phyloP scores from a whole-genome alignment of 805 yeast species.

The Cyberlindnera bimundalis region DNA sequence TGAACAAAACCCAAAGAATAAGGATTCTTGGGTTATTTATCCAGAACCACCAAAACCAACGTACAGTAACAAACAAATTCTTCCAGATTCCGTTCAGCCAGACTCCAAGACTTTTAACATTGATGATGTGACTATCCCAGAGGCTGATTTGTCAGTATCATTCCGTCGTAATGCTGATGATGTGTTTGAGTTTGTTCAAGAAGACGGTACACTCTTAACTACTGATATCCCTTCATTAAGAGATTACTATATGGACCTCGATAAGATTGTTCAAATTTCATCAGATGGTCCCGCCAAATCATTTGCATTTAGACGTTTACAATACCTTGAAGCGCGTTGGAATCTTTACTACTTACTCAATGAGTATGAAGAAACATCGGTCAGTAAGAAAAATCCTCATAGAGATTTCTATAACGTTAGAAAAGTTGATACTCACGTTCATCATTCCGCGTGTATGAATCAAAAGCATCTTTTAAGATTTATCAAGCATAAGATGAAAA shows the following conservation, averaged over 20 bases:
- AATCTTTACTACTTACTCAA: constrained; percentile 82
- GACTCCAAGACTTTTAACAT: constrained; percentile 42
- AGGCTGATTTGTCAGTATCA: constrained; percentile 44
- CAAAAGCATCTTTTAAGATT: constrained; percentile 94
- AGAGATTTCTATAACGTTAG: constrained; percentile 96
- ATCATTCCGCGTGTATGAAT: constrained; percentile 98
- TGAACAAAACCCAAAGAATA: constrained; percentile 81
- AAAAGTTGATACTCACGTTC: constrained; percentile 97
- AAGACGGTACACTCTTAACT: constrained; percentile 33
- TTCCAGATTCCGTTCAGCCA: constrained; percentile 36
- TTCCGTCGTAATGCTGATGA: constrained; percentile 57
- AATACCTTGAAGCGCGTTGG: constrained; percentile 96
- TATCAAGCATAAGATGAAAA: constrained; percentile 90
- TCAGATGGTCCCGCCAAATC: constrained; percentile 96
- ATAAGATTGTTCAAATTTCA: constrained; percentile 65
- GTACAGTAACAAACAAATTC: constrained; percentile 63
- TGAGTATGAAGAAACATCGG: constrained; percentile 89
- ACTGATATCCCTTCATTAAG: constrained; percentile 74
- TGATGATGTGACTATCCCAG: constrained; percentile 40
- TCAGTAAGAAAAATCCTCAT: constrained; percentile 90
- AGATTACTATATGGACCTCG: constrained; percentile 84
- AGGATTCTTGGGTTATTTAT: constrained; percentile 69
- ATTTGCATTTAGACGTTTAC: constrained; percentile 90
- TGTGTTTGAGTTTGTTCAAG: constrained; percentile 60
- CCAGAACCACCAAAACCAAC: constrained; percentile 95